Percentiles rank a stretch among this genome's conserved stretches.
phyloP scores from a whole-genome alignment of 1,284 basidiomycete species.

The Irpex sp. region DNA sequence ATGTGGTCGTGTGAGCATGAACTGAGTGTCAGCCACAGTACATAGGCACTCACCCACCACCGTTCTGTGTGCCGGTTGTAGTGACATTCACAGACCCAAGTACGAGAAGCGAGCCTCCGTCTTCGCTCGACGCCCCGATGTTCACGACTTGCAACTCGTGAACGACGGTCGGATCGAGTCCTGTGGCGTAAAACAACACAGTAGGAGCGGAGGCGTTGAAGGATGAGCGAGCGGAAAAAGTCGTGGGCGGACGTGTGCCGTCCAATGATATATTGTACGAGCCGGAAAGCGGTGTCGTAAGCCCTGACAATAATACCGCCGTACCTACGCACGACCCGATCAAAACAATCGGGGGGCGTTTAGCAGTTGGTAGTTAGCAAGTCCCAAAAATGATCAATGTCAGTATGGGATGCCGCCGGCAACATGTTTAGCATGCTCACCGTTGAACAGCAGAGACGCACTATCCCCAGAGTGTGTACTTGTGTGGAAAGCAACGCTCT shows the following conservation, averaged over 20 bases:
- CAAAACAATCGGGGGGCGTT: slow-evolving; percentile 7
- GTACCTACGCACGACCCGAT: slow-evolving; percentile 39
- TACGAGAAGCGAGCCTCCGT: slow-evolving; percentile 35
- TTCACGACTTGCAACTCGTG: slow-evolving; percentile 59
- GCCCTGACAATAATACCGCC: slow-evolving; percentile 54
- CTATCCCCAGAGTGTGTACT: slow-evolving; percentile 17
- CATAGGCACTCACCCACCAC: slow-evolving; percentile 31
- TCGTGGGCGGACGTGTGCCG: slow-evolving; percentile 32
- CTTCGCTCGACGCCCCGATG: slow-evolving; percentile 27
- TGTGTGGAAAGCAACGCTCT: slow-evolving; percentile 14
- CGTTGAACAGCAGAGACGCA: slow-evolving; percentile 16
- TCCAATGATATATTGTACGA: slow-evolving; percentile 61
- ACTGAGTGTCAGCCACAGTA: slow-evolving; percentile 9
- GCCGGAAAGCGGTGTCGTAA: slow-evolving; percentile 48
- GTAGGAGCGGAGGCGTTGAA: slow-evolving; percentile 45
- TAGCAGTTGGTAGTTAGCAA: not conserved
- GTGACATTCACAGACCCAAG: slow-evolving; percentile 39
- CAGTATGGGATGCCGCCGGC: slow-evolving; percentile 14
- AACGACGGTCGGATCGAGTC: slow-evolving; percentile 44
- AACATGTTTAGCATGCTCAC: slow-evolving; percentile 7
- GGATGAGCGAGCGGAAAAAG: slow-evolving; percentile 46
- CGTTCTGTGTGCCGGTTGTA: slow-evolving; percentile 22
- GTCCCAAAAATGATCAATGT: slow-evolving; percentile 1
- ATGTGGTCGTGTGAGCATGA: slow-evolving; percentile 1
- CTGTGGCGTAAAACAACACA: slow-evolving; percentile 58